phyloP scores from a whole-genome alignment of 176 grass and related monocot species.

The Neostapfia colusana region DNA sequence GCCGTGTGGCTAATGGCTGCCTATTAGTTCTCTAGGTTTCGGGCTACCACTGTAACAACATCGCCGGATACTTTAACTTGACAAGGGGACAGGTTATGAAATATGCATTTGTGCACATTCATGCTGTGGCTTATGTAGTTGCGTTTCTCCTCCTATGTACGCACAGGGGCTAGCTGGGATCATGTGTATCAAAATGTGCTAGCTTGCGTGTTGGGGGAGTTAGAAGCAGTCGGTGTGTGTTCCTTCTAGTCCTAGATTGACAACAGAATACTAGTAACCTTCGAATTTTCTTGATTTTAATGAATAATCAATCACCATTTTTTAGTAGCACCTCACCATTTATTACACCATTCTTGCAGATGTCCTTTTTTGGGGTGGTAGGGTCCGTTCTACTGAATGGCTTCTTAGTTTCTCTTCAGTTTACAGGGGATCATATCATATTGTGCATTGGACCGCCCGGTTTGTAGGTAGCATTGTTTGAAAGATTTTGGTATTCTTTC shows the following conservation, averaged over 20 bases:
- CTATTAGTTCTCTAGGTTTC: neutral
- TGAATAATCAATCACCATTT: neutral
- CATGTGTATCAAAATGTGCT: neutral
- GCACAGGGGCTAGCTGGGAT: neutral
- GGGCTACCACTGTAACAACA: neutral
- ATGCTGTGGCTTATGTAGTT: neutral
- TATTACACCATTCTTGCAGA: neutral
- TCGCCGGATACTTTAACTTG: neutral
- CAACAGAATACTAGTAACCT: neutral
- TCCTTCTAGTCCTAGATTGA: slow-evolving; percentile 22
- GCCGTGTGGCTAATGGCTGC: neutral
- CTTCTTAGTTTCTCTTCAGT: neutral
- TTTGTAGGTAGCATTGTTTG: no score
- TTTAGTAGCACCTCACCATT: neutral
- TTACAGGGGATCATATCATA: no score
- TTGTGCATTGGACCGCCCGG: no score
- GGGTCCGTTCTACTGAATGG: neutral
- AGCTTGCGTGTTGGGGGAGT: neutral
- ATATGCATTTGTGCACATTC: neutral
- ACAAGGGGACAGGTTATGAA: neutral
- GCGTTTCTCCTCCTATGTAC: neutral
- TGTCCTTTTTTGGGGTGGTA: neutral
- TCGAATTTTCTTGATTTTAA: neutral
- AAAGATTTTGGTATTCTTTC: no score
- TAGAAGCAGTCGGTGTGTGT: neutral